A percentile compares a stretch with the other conserved stretches of the same genome.
Evolutionary conservation across 441 rosid species (phyloP).

Genomic region (Metrosideros polymorpha): DNA sequence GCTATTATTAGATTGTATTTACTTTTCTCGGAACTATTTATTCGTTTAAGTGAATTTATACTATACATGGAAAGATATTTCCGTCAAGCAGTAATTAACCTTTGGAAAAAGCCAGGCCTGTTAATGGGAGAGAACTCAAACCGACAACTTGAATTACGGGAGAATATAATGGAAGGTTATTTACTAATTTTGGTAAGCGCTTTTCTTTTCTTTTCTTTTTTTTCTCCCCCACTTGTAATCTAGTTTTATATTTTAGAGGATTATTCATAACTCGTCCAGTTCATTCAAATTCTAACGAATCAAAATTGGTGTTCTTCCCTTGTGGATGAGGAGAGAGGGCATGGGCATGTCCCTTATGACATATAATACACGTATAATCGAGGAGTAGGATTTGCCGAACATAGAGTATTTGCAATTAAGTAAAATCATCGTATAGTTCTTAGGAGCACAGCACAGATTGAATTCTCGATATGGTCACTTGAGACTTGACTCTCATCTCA

Average conservation of each 20-base stretch:
- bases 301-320: no score
- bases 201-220: no score
- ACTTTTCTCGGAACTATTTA: neutral
- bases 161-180: neutral
- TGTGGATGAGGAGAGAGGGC: no score
- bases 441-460: accelerated
- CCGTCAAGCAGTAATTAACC: neutral
- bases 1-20: neutral
- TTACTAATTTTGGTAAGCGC: neutral
- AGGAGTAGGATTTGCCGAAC: accelerated
- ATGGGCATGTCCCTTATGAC: no score
- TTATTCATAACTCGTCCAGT: no score
- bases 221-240: no score
- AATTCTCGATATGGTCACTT: accelerated
- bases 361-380: no score
- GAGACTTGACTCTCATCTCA: accelerated
- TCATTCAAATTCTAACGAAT: no score
- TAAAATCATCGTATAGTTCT: neutral
- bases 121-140: neutral
- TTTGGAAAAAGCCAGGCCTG: accelerated
- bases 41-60: neutral
- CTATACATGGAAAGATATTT: neutral
- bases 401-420: accelerated
- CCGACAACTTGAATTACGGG: neutral
- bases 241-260: no score